Percentiles rank a stretch among this genome's conserved stretches.
Conservation (phyloP, 2,329 filamentous ascomycete genomes). For the Aspergillus ruber region DNA sequence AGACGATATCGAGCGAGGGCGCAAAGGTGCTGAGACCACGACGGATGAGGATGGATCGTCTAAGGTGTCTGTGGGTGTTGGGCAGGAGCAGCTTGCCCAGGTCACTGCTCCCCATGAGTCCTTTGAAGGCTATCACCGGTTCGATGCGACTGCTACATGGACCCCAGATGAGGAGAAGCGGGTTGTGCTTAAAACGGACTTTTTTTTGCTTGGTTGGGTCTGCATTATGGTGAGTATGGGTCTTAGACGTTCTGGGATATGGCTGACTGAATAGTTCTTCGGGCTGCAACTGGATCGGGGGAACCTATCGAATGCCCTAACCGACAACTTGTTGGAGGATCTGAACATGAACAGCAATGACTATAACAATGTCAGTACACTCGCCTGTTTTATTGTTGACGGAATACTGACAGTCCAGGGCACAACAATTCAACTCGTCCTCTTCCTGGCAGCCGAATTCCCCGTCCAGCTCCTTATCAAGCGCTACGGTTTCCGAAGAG, state of each 20-base stretch:
- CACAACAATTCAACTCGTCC: slow-evolving; percentile 17
- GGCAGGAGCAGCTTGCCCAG: slow-evolving; percentile 20
- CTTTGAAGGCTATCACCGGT: slow-evolving; percentile 20
- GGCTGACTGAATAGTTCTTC: slow-evolving; percentile 20
- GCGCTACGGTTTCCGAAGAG: slow-evolving; percentile 40
- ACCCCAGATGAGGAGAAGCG: slow-evolving; percentile 39
- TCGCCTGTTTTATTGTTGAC: not conserved
- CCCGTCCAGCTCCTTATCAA: slow-evolving; percentile 44
- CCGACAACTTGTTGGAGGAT: slow-evolving; percentile 33
- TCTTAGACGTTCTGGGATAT: slow-evolving; percentile 1
- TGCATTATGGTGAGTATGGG: slow-evolving; percentile 18
- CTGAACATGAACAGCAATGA: slow-evolving; percentile 29
- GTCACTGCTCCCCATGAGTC: slow-evolving; percentile 24
- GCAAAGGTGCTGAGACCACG: slow-evolving; percentile 9
- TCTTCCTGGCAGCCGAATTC: slow-evolving; percentile 33
- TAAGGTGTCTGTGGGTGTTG: slow-evolving; percentile 11
- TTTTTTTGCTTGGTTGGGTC: slow-evolving; percentile 14
- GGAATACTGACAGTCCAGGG: slow-evolving; percentile 9
- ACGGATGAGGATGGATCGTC: slow-evolving; percentile 3
- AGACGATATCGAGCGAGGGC: slow-evolving; percentile 15
- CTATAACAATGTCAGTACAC: slow-evolving; percentile 27
- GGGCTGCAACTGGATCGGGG: slow-evolving; percentile 28
- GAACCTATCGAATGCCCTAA: slow-evolving; percentile 30
- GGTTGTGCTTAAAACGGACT: slow-evolving; percentile 41
- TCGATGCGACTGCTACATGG: slow-evolving; percentile 19